phyloP scores from a whole-genome alignment of 768 basidiomycete species.

The Suillus subaureus region DNA sequence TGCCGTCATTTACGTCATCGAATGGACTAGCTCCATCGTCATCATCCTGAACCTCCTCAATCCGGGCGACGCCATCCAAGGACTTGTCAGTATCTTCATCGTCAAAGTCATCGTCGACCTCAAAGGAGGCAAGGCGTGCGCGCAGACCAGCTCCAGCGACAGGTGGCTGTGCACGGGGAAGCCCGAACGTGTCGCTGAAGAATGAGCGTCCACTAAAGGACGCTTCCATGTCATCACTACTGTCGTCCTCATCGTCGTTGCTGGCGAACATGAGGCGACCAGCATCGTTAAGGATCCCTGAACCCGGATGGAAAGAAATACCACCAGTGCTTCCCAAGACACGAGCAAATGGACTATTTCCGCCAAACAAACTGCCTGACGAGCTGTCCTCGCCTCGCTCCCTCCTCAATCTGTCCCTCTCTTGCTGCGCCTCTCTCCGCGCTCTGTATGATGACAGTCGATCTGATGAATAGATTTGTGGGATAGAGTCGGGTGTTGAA shows the following conservation, averaged over 20 bases:
- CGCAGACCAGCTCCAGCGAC: constrained; percentile 61
- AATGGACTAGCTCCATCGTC: constrained; percentile 35
- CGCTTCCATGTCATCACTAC: constrained; percentile 48
- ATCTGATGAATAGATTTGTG: constrained; percentile 72
- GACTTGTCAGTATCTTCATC: constrained; percentile 26
- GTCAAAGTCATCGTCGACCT: constrained; percentile 44
- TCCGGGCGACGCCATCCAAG: constrained; percentile 1
- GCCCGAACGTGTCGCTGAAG: constrained; percentile 50
- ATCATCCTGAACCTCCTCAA: constrained; percentile 38
- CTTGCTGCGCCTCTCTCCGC: constrained; percentile 59
- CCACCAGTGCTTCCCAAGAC: constrained; percentile 60
- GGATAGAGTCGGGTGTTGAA: constrained; percentile 71
- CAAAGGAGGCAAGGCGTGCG: constrained; percentile 65
- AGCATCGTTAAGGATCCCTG: constrained; percentile 50
- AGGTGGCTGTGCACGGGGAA: constrained; percentile 41
- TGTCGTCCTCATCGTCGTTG: constrained; percentile 62
- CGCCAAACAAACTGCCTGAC: constrained; percentile 33
- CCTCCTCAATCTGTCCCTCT: constrained; percentile 42
- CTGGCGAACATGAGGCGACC: constrained; percentile 63
- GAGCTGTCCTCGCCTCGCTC: constrained; percentile 38
- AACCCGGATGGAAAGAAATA: constrained; percentile 64
- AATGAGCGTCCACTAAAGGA: constrained; percentile 40
- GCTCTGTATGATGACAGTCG: constrained; percentile 66
- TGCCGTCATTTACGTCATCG: constrained; percentile 35
- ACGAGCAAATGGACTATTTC: constrained; percentile 48